Conservation (phyloP, 129 eudicot species). For the Helianthus annuus region DNA sequence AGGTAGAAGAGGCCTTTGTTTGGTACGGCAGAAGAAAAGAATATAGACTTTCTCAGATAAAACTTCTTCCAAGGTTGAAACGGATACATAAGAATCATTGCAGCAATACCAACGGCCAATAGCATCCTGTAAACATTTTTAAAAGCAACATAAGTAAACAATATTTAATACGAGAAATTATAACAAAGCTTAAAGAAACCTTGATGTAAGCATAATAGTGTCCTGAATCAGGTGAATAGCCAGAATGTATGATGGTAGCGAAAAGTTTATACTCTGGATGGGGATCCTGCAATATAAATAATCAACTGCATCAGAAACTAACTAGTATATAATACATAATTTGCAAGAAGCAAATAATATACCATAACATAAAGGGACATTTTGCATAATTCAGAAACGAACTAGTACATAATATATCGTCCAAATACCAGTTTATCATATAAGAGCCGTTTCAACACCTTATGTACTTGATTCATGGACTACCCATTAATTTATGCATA, state of each 20-base stretch:
- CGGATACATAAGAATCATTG: slow-evolving; percentile 84
- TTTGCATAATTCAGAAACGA: neutral
- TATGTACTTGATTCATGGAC: neutral
- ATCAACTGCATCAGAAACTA: slow-evolving; percentile 7
- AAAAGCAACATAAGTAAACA: slow-evolving; percentile 17
- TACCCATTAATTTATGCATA: slow-evolving; percentile 8
- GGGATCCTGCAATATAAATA: slow-evolving; percentile 60
- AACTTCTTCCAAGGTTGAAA: slow-evolving; percentile 78
- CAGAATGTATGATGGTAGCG: slow-evolving; percentile 96
- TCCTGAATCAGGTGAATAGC: slow-evolving; percentile 94
- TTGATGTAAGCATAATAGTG: slow-evolving; percentile 97
- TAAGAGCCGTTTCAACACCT: neutral
- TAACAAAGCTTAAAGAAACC: slow-evolving; percentile 43
- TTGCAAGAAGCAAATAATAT: neutral
- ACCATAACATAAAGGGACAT: neutral
- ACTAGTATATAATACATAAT: neutral
- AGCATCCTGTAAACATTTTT: slow-evolving; percentile 66
- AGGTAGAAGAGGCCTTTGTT: slow-evolving; percentile 57
- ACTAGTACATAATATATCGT: neutral
- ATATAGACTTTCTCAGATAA: slow-evolving; percentile 91
- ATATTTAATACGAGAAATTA: neutral
- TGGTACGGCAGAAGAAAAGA: slow-evolving; percentile 86
- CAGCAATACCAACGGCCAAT: slow-evolving; percentile 97
- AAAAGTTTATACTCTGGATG: slow-evolving; percentile 87
- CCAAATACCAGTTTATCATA: slow-evolving; percentile 4